Evolutionary conservation across 2,329 filamentous ascomycete species (phyloP).

Genomic region (Phoma sp.): DNA sequence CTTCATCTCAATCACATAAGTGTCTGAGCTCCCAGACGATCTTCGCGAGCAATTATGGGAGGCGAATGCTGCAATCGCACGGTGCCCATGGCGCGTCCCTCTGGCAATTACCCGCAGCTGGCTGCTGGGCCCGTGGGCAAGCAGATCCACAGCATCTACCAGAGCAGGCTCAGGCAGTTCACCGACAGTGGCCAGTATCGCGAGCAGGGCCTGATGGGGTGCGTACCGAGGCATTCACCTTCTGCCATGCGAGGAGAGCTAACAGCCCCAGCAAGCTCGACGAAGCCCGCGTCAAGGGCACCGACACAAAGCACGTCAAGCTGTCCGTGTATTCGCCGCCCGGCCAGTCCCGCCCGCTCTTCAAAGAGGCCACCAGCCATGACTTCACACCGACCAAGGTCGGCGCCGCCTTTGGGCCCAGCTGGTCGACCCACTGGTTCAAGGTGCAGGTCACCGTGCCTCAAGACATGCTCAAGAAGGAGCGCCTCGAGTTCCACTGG

Average conservation of each 20-base stretch:
- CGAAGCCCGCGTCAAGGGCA: constrained; percentile 70
- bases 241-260: background rate
- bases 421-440: constrained; percentile 99
- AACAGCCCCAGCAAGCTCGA: constrained; percentile 67
- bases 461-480: constrained; percentile 71
- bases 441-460: constrained; percentile 81
- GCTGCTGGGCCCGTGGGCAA: constrained; percentile 48
- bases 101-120: constrained; percentile 39
- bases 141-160: constrained; percentile 81
- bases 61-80: constrained; percentile 40
- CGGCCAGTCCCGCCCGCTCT: constrained; percentile 77
- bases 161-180: constrained; percentile 81
- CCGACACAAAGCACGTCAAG: constrained; percentile 70
- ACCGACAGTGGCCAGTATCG: constrained; percentile 74
- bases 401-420: constrained; percentile 85
- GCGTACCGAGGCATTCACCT: constrained; percentile 35
- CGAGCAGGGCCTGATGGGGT: constrained; percentile 74
- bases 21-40: background rate
- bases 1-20: background rate
- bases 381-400: constrained; percentile 76
- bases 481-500: constrained; percentile 94
- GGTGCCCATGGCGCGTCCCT: constrained; percentile 28
- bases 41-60: constrained; percentile 34
- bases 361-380: constrained; percentile 80
- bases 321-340: constrained; percentile 87